These are phyloP conservation scores for Bisporella sp. DNA, from an alignment of 2,329 filamentous ascomycete species.

Conservation along the genomic window DNA sequence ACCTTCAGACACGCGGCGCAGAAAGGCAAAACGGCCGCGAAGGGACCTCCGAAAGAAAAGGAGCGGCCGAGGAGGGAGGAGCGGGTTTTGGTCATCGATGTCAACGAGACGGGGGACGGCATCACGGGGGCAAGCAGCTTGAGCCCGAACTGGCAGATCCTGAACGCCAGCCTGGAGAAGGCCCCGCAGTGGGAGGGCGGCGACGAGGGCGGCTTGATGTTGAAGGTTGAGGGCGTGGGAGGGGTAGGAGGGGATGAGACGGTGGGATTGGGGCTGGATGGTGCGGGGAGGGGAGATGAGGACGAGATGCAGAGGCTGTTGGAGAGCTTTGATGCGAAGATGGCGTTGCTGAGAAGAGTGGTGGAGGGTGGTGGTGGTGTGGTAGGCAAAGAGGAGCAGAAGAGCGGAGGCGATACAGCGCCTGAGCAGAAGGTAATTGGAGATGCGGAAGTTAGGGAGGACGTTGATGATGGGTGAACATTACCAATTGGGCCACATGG, in stretches of 20 bases:
- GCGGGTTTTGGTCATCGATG: conserved; percentile 48
- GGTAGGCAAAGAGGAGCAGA: conserved; percentile 28
- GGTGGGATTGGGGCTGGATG: conserved; percentile 2
- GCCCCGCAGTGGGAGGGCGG: conserved; percentile 56
- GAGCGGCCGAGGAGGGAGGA: conserved; percentile 14
- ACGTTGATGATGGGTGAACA: not conserved
- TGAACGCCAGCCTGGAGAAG: conserved; percentile 42
- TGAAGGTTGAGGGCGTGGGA: conserved; percentile 50
- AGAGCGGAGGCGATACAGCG: conserved; percentile 20
- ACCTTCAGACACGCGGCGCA: not conserved
- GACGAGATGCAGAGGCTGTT: conserved; percentile 9
- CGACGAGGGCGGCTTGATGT: conserved; percentile 42
- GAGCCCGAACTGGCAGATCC: conserved; percentile 65
- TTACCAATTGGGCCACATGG: too few species aligned
- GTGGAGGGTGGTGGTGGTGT: conserved; percentile 48
- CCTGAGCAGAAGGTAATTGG: conserved; percentile 1
- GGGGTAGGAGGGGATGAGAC: conserved; percentile 25
- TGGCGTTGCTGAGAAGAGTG: conserved; percentile 48
- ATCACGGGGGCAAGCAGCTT: conserved; percentile 68
- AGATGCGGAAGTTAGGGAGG: conserved; percentile 2
- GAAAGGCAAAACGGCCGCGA: not conserved
- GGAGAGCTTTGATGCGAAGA: conserved; percentile 40
- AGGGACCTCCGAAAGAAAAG: not conserved
- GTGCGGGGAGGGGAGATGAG: conserved; percentile 2
- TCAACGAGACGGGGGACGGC: conserved; percentile 40